These are phyloP conservation scores for Malus hybrid DNA, from an alignment of 331 rosid genomes.

Conservation along the genomic window DNA sequence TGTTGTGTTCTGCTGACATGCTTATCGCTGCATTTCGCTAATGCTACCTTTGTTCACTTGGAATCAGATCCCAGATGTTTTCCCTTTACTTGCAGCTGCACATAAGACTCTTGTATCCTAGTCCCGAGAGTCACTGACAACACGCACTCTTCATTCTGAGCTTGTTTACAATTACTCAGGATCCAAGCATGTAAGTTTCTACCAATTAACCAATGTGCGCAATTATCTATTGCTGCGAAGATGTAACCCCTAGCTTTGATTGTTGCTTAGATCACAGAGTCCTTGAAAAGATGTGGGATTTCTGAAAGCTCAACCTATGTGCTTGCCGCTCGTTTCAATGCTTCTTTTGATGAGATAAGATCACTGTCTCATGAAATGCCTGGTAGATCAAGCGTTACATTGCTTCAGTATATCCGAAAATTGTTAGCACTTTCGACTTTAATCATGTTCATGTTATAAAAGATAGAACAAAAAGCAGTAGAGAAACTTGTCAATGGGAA, in stretches of 20 bases:
- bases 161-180: constrained; percentile 86
- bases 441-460: neutral
- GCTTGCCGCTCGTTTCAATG: constrained; percentile 75
- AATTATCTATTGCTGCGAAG: neutral
- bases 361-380: neutral
- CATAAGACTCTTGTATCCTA: constrained; percentile 64
- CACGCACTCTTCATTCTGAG: constrained; percentile 90
- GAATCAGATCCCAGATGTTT: constrained; percentile 78
- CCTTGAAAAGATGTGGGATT: constrained; percentile 83
- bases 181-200: constrained; percentile 70
- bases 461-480: constrained; percentile 44
- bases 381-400: neutral
- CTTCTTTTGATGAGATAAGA: constrained; percentile 63
- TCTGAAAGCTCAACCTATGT: constrained; percentile 59
- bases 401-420: neutral
- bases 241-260: constrained; percentile 23
- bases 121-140: constrained; percentile 72
- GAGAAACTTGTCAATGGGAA: constrained; percentile 67
- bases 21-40: constrained; percentile 6
- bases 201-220: neutral
- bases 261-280: constrained; percentile 67
- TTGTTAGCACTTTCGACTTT: neutral
- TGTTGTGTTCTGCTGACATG: neutral
- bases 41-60: constrained; percentile 5
- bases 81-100: constrained; percentile 74